phyloP scores from a whole-genome alignment of 306 rosid species.

The Dryas octopetala region DNA sequence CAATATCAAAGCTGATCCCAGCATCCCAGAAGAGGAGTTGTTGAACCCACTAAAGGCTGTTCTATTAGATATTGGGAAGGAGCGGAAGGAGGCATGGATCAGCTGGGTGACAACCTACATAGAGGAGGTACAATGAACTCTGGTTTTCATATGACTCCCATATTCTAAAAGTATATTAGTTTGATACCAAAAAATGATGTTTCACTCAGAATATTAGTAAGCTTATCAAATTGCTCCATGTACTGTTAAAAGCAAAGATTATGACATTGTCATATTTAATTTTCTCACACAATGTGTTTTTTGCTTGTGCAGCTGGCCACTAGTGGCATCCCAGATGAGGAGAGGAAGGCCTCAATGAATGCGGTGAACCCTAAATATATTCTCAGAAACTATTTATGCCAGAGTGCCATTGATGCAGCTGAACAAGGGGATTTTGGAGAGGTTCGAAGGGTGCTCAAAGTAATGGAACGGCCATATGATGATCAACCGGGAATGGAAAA shows the following conservation, averaged over 20 bases:
- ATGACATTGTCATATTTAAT: not conserved
- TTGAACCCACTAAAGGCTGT: constrained; percentile 83
- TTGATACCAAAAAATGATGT: not conserved
- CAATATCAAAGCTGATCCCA: constrained; percentile 79
- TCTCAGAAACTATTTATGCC: constrained; percentile 93
- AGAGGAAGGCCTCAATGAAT: constrained; percentile 79
- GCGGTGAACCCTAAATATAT: constrained; percentile 85
- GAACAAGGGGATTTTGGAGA: constrained; percentile 90
- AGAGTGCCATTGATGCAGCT: constrained; percentile 94
- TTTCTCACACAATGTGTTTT: not conserved
- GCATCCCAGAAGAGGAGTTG: constrained; percentile 74
- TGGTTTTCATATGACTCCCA: not conserved
- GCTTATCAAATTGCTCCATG: not conserved
- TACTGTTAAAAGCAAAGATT: not conserved
- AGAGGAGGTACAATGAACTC: constrained; percentile 59
- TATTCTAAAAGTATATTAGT: not conserved
- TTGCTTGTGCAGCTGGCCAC: constrained; percentile 65
- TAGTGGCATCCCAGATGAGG: constrained; percentile 70
- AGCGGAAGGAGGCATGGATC: constrained; percentile 93
- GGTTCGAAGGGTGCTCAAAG: constrained; percentile 69
- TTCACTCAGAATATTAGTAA: not conserved
- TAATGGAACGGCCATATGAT: constrained; percentile 86
- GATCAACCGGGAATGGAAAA: constrained; percentile 99
- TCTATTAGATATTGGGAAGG: constrained; percentile 92
- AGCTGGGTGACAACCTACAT: constrained; percentile 79